Conservation (phyloP, 2,329 filamentous ascomycete species). For the Alternaria alternata region DNA sequence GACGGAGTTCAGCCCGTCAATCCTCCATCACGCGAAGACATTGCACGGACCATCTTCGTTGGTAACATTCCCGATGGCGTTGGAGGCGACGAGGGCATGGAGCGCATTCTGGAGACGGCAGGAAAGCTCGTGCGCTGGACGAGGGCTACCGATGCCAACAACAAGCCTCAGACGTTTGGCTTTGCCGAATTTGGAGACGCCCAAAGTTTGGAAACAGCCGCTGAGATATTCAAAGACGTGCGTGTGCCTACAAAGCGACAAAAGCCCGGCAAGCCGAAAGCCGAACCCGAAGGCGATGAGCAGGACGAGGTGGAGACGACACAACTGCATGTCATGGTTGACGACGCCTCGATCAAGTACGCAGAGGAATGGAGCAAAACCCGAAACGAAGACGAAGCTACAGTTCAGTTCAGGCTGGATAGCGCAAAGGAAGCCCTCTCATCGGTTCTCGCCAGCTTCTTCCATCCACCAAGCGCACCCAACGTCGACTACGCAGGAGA, state of each 20-base stretch:
- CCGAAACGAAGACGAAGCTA: conserved; percentile 68
- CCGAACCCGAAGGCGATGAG: conserved; percentile 54
- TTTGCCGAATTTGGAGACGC: conserved; percentile 96
- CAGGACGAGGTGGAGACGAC: conserved; percentile 68
- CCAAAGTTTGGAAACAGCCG: conserved; percentile 83
- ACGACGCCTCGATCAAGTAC: conserved; percentile 83
- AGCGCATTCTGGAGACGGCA: conserved; percentile 78
- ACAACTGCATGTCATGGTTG: conserved; percentile 74
- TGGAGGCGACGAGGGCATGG: conserved; percentile 78
- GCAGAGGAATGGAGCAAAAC: conserved; percentile 80
- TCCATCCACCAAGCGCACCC: conserved; percentile 64
- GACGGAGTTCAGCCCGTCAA: conserved; percentile 74
- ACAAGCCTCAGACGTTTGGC: conserved; percentile 86
- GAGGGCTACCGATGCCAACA: conserved; percentile 76
- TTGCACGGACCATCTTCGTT: conserved; percentile 89
- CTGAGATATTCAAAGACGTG: conserved; percentile 83
- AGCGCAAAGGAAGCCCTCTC: conserved; percentile 73
- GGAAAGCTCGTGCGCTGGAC: conserved; percentile 88
- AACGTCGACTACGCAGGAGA: conserved; percentile 70
- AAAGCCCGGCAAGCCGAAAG: conserved; percentile 56
- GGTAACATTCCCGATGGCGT: conserved; percentile 82
- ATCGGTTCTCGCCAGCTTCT: conserved; percentile 73
- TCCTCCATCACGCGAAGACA: conserved; percentile 88
- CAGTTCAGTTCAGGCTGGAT: conserved; percentile 73
- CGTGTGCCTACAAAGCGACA: conserved; percentile 83